Conservation (phyloP, 1,284 basidiomycete species). For the Puccinia polysora region DNA sequence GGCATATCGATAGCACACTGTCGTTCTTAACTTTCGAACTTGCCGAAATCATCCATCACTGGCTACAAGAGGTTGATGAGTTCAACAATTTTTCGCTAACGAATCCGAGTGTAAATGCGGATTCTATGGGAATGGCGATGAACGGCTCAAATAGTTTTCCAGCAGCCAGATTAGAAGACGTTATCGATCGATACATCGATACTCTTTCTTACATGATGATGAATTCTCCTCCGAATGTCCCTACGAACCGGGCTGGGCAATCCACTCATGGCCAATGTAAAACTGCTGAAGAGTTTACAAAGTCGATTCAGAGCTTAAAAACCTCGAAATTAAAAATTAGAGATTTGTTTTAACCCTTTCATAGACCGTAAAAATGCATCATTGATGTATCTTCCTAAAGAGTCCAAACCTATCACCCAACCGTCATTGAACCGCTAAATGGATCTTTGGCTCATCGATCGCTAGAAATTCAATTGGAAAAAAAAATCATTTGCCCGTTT, state of each 20-base stretch:
- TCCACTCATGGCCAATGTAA: not conserved
- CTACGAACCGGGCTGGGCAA: not conserved
- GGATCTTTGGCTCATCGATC: too few relatives aligned
- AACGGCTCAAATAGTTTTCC: constrained; percentile 36
- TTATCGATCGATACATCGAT: constrained; percentile 35
- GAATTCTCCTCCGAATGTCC: constrained; percentile 1
- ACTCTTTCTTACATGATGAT: constrained; percentile 13
- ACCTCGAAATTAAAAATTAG: constrained; percentile 20
- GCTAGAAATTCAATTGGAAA: too few relatives aligned
- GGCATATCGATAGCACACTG: constrained; percentile 36
- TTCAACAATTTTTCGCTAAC: constrained; percentile 19
- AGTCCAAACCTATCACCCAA: too few relatives aligned
- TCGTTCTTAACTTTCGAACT: constrained; percentile 27
- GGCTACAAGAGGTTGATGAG: constrained; percentile 23
- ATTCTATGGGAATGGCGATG: not conserved
- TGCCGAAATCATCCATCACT: constrained; percentile 19
- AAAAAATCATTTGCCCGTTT: too few relatives aligned
- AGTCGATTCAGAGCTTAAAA: constrained; percentile 7
- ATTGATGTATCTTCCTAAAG: not conserved
- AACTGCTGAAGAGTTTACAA: constrained; percentile 2
- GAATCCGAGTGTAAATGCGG: not conserved
- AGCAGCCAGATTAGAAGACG: constrained; percentile 38
- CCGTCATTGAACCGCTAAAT: too few relatives aligned
- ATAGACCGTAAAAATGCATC: not conserved
- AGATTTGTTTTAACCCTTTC: constrained; percentile 11